Evolutionary conservation across 371 early-diverging fungal species (phyloP), one percentile per base, ranked within the genome.

Genomic region (Mucor sp.): DNA sequence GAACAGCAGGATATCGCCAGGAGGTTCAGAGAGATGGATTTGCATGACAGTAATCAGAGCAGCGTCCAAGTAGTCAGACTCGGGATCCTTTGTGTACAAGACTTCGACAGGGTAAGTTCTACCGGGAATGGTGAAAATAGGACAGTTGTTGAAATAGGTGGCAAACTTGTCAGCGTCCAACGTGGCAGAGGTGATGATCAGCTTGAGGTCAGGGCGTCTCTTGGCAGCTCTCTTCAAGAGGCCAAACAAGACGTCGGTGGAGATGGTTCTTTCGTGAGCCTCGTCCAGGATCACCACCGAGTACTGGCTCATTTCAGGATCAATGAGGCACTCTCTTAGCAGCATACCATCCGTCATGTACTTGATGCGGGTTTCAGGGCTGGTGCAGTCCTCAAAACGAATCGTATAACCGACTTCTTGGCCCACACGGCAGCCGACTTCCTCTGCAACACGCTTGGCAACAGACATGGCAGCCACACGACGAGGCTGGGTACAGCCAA

Each of bases 331-430:
- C 84, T 99, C 99, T 74, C 98, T 90, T 37, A 99, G 82, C 62
- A 99, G 87, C 93, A 99, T 96, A 85, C 99, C 99, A 68, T 99
- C 99, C 7, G 99, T 99, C 95, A 99, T 94, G 85, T 99, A 98
- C 81, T 99, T 99, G 78, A 99, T 97, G 63, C 86, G 87, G 11
- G 97, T 97, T 72, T 93, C 93, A 4, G 95, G 91, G 60, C 95
- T 89, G 14, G 97, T 97, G 77, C 96, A 97, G 76, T 98, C 98
- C 73, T 98, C 98, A 73, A 99, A 99, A 74, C 99, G 94, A 66
- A 99, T 98, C 4, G 97, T 95, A 71, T 99, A 99, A 11, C 99
- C 99, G 23, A 99, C 98, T 74, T 95, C 94, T 63, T 95, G 87
- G 17, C 99, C 99, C 27, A 99, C 79, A 27, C 95, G 89, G 72